Conservation (phyloP, 1,284 basidiomycete genomes). For the Malassezia nana region DNA sequence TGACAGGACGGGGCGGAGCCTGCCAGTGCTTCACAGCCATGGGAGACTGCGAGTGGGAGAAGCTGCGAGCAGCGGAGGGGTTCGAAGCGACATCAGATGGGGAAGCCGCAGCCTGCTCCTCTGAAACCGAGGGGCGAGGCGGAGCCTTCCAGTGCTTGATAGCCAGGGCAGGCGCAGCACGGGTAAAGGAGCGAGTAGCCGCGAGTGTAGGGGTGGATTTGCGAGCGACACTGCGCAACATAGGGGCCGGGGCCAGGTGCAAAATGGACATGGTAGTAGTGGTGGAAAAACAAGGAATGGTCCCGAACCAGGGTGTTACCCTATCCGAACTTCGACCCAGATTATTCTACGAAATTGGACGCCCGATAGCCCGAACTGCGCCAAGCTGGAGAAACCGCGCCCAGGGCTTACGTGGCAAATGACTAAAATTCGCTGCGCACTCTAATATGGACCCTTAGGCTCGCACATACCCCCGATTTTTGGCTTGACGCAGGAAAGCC, state of each 20-base stretch:
- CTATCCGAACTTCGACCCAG: not conserved
- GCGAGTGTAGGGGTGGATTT: not conserved
- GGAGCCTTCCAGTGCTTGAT: conserved; percentile 12
- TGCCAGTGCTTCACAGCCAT: conserved; percentile 8
- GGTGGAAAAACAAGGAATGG: not conserved
- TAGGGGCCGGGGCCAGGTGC: not conserved
- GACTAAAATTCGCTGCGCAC: not conserved
- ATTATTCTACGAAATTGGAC: not conserved
- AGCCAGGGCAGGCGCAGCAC: not conserved
- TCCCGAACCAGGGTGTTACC: not conserved
- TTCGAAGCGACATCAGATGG: too few relatives aligned
- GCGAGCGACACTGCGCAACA: not conserved
- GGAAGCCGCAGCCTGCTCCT: conserved; percentile 16
- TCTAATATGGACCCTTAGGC: not conserved
- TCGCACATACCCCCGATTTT: conserved; percentile 54
- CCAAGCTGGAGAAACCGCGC: not conserved
- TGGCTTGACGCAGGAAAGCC: conserved; percentile 64
- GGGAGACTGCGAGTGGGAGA: not conserved
- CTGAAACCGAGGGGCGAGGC: not conserved
- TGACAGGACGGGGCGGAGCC: not conserved
- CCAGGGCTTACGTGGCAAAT: not conserved
- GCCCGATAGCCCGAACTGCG: not conserved
- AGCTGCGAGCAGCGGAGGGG: too few relatives aligned
- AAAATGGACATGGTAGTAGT: not conserved
- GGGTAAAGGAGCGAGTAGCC: conserved; percentile 2